Evolutionary conservation across 2,329 filamentous ascomycete genomes (phyloP), one percentile per base, ranked within the genome.

Genomic region (Colletotrichum chrysophilum): DNA sequence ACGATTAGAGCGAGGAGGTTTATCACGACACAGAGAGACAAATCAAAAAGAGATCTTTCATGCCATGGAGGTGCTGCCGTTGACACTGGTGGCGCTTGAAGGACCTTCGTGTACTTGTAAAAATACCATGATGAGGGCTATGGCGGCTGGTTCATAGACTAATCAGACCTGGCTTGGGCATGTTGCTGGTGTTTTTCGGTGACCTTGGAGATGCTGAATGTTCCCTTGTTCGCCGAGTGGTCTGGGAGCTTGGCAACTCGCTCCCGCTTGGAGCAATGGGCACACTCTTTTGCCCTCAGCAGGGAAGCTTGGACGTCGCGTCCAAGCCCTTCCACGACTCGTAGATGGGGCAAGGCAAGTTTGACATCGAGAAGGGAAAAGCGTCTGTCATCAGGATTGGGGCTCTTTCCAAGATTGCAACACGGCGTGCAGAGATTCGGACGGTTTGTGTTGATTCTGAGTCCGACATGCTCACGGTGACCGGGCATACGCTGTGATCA

Each of bases 131-230:
- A 78, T 77, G 64, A 76, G 66, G 58, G 64, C 75, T 69, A 75
- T 77, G 65, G 69, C 74, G 69, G 72, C 71, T 60, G 71, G 66
- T 76, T 76, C 71, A 79, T 79, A 79, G 78, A 78, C 56, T 75
- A 78, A 78, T 78, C 71, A 76, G 43, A 75, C 71, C 36, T 61
- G 60, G 16, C 74, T 70, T 21, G 28, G 56, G 38, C 67, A 62
- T 18, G 30, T 32, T 24, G 28, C 32, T 32, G 26, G 58, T n/a
- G 38, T 32, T 61, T 16, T 16, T 13, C 14, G 24, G 55, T 58
- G 24, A 26, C 10, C 14, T 1, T 9, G 55, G 21, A 16, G 24
- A 24, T 4, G 55, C 2, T 24, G 55, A 16, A 58, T 16, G 7
- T 28, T 8, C 26, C 13, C n/a, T 28, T 26, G 14, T 24, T 58